These are phyloP conservation scores for Linnemannia elongata DNA, from an alignment of 192 early-diverging fungal genomes.

Conservation along the genomic window DNA sequence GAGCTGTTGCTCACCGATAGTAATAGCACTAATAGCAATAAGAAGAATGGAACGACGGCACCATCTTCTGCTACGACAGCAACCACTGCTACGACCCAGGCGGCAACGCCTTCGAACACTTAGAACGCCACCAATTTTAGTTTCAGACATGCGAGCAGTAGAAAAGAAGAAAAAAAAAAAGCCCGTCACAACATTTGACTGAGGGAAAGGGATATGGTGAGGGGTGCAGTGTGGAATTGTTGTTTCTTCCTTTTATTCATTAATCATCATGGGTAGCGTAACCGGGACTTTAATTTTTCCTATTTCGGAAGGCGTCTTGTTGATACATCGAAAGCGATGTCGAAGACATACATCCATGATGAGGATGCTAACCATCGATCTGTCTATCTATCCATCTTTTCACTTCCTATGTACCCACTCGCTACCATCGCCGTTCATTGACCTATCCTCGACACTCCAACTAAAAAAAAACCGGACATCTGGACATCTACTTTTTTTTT, in stretches of 20 bases:
- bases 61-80: not conserved
- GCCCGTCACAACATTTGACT: not conserved
- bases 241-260: slow-evolving; percentile 43
- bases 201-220: not conserved
- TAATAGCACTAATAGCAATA: slow-evolving; percentile 8
- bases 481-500: not conserved
- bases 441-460: not conserved
- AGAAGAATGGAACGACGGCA: slow-evolving; percentile 24
- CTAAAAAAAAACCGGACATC: not conserved
- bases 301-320: not conserved
- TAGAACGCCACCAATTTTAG: not conserved
- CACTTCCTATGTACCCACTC: not conserved
- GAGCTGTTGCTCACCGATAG: slow-evolving; percentile 20
- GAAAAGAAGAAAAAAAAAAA: not conserved
- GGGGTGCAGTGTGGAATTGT: not conserved
- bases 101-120: not conserved
- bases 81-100: not conserved
- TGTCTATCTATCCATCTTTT: slow-evolving; percentile 38
- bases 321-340: not conserved
- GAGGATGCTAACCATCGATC: slow-evolving; percentile 46
- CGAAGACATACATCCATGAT: not conserved
- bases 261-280: slow-evolving; percentile 48
- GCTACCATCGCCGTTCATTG: not conserved
- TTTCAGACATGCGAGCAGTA: not conserved
- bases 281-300: slow-evolving; percentile 12